Base-by-base conservation (phyloP, 2,329 filamentous ascomycete genomes). In the Alternaria gansuensis region DNA sequence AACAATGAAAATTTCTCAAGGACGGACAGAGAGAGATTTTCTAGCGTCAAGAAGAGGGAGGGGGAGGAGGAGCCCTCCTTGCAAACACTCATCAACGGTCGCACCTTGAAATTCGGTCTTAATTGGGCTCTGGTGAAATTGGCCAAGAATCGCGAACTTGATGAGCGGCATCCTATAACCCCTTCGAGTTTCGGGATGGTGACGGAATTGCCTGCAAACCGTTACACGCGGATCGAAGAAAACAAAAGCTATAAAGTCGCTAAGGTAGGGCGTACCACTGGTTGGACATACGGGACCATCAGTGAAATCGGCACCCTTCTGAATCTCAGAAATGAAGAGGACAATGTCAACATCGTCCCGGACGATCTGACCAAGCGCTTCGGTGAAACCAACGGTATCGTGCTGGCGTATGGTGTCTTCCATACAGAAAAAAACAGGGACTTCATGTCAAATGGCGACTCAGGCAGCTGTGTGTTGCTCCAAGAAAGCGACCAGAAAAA, bases 61-160 rank as follows among this genome's bases (percentile, higher is more conserved):
- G 44, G 44, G 5, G 13, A 13, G 11, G 3, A 5, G 13, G 8
- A n/a, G 3, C n/a, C 26, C 28, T 33, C 6, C 44, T 9, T 48
- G 29, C 28, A 26, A 7, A 28, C 33, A n/a, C 8, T 34, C 28
- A 49, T 49, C 29, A 49, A 49, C 31, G 1, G 45, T 14, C 44
- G 29, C n/a, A 36, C 44, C n/a, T 5, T 48, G 17, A n/a, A 21
- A 11, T 48, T 48, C 17, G 28, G 28, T n/a, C 44, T 48, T 33
- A 33, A 48, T 17, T 48, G 44, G 44, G 44, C 44, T 21, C 17
- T 48, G 14, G 33, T 48, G n/a, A 48, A 48, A n/a, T n/a, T 48
- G 28, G 29, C 29, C 17, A 23, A 17, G 17, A 17, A 17, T 17
- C 17, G 17, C 17, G 17, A 17, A 17, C 17, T 17, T 17, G 17